phyloP scores from a whole-genome alignment of 2,329 filamentous ascomycete species.

The Aspergillus cejpii region DNA sequence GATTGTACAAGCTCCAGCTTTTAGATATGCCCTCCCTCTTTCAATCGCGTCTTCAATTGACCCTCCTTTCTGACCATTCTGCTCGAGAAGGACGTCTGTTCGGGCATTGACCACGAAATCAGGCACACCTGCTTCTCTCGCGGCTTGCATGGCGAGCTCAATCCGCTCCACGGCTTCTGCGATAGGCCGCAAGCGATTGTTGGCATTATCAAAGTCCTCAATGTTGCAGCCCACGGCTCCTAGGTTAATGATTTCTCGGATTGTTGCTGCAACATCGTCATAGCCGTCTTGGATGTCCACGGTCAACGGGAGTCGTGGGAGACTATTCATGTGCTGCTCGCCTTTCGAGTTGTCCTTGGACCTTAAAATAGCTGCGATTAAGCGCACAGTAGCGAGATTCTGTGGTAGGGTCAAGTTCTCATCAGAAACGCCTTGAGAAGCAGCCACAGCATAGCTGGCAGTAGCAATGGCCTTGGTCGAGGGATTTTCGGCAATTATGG shows the following conservation, averaged over 20 bases:
- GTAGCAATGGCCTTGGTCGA: conserved; percentile 43
- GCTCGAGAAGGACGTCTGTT: conserved; percentile 47
- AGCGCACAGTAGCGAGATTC: conserved; percentile 46
- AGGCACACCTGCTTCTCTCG: conserved; percentile 44
- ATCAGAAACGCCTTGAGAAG: conserved; percentile 42
- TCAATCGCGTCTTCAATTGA: conserved; percentile 46
- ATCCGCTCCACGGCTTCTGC: conserved; percentile 48
- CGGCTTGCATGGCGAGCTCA: conserved; percentile 21
- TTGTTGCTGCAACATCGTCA: conserved; percentile 36
- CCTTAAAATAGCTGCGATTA: conserved; percentile 44
- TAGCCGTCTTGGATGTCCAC: conserved; percentile 59
- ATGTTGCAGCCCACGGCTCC: conserved; percentile 56
- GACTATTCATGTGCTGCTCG: background rate
- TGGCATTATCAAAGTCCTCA: conserved; percentile 46
- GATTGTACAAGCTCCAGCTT: conserved; percentile 52
- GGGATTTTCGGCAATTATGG: conserved; percentile 36
- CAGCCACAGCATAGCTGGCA: conserved; percentile 48
- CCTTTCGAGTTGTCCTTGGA: conserved; percentile 23
- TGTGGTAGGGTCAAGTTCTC: conserved; percentile 46
- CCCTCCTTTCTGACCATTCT: conserved; percentile 16
- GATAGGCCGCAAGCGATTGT: conserved; percentile 33
- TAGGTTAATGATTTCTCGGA: conserved; percentile 43
- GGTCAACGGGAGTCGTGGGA: conserved; percentile 34
- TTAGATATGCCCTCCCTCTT: conserved; percentile 52
- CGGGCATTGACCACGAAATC: conserved; percentile 55